phyloP scores from a whole-genome alignment of 108 stramenopile species.

The Cyclotella cryptica region DNA sequence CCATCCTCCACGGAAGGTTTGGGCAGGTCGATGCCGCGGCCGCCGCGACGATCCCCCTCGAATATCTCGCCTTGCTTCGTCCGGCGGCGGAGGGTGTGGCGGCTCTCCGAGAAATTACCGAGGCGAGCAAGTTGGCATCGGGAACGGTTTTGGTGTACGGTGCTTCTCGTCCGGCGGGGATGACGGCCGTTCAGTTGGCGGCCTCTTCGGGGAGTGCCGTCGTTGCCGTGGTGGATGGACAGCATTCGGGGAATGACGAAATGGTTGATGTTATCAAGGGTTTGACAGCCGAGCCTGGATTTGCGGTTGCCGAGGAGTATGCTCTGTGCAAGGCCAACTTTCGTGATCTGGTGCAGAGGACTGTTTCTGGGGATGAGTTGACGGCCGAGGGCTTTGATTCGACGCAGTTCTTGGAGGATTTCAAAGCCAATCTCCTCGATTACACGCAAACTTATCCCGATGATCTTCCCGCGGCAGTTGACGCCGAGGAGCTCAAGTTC shows the following conservation, averaged over 20 bases:
- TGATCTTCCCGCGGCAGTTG: slow-evolving; percentile 79
- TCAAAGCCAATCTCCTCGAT: slow-evolving; percentile 75
- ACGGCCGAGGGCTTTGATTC: slow-evolving; percentile 44
- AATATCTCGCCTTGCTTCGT: slow-evolving; percentile 82
- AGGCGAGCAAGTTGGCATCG: slow-evolving; percentile 16
- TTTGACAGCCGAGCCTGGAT: slow-evolving; percentile 80
- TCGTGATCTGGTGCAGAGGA: slow-evolving; percentile 67
- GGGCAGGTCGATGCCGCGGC: slow-evolving; percentile 64
- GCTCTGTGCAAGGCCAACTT: slow-evolving; percentile 82
- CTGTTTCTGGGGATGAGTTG: slow-evolving; percentile 66
- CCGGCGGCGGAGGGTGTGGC: slow-evolving; percentile 88
- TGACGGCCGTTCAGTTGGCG: slow-evolving; percentile 77
- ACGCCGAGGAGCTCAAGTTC: slow-evolving; percentile 67
- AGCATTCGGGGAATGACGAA: slow-evolving; percentile 79
- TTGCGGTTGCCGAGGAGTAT: slow-evolving; percentile 81
- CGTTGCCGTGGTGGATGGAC: slow-evolving; percentile 80
- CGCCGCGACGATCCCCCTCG: slow-evolving; percentile 69
- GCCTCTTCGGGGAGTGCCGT: slow-evolving; percentile 68
- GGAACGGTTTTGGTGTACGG: slow-evolving; percentile 87
- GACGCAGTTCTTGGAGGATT: slow-evolving; percentile 68
- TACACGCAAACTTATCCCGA: slow-evolving; percentile 73
- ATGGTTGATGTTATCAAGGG: slow-evolving; percentile 81
- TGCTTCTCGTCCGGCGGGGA: slow-evolving; percentile 73
- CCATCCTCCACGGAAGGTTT: slow-evolving; percentile 78
- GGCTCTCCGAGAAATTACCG: slow-evolving; percentile 56